Base-by-base conservation (phyloP, 768 basidiomycete genomes). In the Naematelia encephala region DNA sequence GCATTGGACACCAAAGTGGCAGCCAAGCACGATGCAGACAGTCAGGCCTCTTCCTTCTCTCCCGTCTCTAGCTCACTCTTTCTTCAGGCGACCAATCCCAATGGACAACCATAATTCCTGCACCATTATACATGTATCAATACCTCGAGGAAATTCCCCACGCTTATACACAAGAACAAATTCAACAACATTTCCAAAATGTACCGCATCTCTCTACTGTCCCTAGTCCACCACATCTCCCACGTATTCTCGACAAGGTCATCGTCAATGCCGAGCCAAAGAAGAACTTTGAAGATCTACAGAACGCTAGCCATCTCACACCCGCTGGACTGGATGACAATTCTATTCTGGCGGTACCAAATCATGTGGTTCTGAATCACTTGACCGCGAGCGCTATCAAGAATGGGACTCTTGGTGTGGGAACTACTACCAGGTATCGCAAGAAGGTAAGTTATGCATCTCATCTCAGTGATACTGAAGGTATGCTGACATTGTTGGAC, bases 311-410 rank as follows among this genome's bases (percentile, higher is more conserved):
- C n/a, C 45, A 29, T 44, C 34, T 19, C 34, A 45, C 56, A 16
- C 55, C 64, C 4, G 74, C 69, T 4, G 78, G 69, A 16, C 62
- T 70, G 39, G 93, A 98, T 77, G 93, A 98, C 71, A 88, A 85
- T 52, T 87, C 87, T 49, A 91, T 98, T 57, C 78, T 98, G 62
- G 88, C 94, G 14, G 90, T 96, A 21, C 93, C 93, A 21, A 88
- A 86, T 34, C 93, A 97, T 79, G 90, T 91, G 34, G 91, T 97
- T 22, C 80, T 98, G 63, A 91, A 96, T 68, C 93, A 98, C 77
- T 78, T 98, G 68, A 90, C 90, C 62, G 96, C 93, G 61, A 94
- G 91, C 69, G 92, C 93, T 52, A 98, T 98, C 61, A 82, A 86
- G 77, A 92, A 92, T 75, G 92, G 91, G 5, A 90, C 94, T 47